Evolutionary conservation across 2,329 filamentous ascomycete species (phyloP), one percentile per base, ranked within the genome.

Genomic region (Cryphonectria nitschkei): DNA sequence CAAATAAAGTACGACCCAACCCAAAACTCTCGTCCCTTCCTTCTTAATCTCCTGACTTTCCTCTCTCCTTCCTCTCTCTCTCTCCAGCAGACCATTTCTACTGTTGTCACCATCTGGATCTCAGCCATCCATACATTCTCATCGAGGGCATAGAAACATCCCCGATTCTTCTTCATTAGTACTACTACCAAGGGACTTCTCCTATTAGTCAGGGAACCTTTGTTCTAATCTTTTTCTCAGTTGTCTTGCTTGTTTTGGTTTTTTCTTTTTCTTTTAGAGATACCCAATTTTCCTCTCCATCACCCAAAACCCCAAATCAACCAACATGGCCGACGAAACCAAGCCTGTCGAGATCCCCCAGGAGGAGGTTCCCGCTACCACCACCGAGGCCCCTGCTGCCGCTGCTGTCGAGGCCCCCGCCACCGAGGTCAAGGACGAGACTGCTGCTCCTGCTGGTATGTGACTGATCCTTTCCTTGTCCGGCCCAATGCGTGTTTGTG

Each of bases 271-370:
- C 73, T 74, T 80, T 78, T 81, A 83, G 82, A 85, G 84, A 86
- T 87, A 86, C 84, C 84, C 84, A 80, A 75, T 73, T 78, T 73
- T 46, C 70, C 74, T 75, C 76, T 68, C 65, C 58, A 56, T 46
- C 34, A 67, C 63, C 50, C 29, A 46, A 64, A 64, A 54, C 60
- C 41, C 68, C 39, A 50, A 50, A 76, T 71, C 74, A 79, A 79
- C 81, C 84, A 87, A 78, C 86, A 93, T 93, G 91, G 89, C 92
- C 84, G 91, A 93, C 79, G 86, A 85, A 82, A 87, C 90, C 82
- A 93, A 94, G 85, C 87, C 90, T 80, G 85, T 88, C 77, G 90
- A 90, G 81, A 84, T 85, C 81, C 80, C 85, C 75, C 77, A 81
- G 79, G 87, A 89, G 83, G 83, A 83, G 75, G 81, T 83, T 75